Conservation (phyloP, 2,329 filamentous ascomycete genomes). For the Atkinsonella texensis region DNA sequence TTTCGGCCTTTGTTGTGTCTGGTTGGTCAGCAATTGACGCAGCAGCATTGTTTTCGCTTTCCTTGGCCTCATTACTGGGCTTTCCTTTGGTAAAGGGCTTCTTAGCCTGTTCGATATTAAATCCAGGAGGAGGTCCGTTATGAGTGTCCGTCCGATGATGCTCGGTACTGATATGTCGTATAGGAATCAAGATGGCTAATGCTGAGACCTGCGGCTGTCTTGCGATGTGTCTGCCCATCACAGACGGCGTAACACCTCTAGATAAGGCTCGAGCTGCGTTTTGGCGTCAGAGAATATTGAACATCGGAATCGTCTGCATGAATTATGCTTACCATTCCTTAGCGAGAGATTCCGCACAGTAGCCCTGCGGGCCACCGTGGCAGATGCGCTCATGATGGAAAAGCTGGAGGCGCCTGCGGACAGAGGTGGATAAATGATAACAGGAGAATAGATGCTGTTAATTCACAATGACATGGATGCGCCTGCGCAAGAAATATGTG, state of each 20-base stretch:
- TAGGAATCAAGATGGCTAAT: conserved; percentile 44
- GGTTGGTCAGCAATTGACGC: conserved; percentile 18
- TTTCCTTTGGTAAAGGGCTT: conserved; percentile 59
- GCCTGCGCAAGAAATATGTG: conserved; percentile 1
- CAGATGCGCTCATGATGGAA: conserved; percentile 42
- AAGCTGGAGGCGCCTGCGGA: background rate
- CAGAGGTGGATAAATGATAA: background rate
- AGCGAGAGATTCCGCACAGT: conserved; percentile 40
- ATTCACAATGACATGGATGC: conserved; percentile 3
- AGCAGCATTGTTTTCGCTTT: conserved; percentile 15
- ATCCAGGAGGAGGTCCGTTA: conserved; percentile 70
- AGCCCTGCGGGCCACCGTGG: conserved; percentile 42
- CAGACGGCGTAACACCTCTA: conserved; percentile 32
- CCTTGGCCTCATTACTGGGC: conserved; percentile 19
- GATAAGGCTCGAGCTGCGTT: conserved; percentile 33
- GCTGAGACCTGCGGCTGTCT: conserved; percentile 35
- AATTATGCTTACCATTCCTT: conserved; percentile 29
- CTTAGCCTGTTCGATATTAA: conserved; percentile 82
- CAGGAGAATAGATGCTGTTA: background rate
- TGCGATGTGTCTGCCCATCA: conserved; percentile 34
- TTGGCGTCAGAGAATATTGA: conserved; percentile 3
- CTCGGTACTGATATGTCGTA: conserved; percentile 46
- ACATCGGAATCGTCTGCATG: background rate
- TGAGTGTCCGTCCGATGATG: conserved; percentile 40
- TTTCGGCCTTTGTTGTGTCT: conserved; percentile 28